These are phyloP conservation scores for Penicillium verhagenii DNA, from an alignment of 495 filamentous ascomycete genomes.

Conservation along the genomic window DNA sequence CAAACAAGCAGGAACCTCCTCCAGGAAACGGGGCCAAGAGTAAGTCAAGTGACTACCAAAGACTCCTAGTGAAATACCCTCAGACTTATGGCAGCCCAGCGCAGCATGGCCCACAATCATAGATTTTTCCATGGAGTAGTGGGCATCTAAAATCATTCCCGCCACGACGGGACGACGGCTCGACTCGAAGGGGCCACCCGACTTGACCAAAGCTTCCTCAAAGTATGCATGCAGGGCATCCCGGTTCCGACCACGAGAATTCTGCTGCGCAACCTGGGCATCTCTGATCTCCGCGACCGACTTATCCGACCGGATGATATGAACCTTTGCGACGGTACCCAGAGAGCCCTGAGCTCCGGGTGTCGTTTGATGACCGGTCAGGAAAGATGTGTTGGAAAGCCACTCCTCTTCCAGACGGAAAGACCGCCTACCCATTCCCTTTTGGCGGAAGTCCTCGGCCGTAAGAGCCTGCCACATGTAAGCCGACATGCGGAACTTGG, in stretches of 20 bases:
- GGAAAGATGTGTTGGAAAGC: constrained; percentile 34
- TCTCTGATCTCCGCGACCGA: constrained; percentile 40
- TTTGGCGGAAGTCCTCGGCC: constrained; percentile 46
- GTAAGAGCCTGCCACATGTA: constrained; percentile 53
- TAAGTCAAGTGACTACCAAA: constrained; percentile 49
- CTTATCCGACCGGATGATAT: constrained; percentile 41
- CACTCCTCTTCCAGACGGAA: constrained; percentile 53
- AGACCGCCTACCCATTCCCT: constrained; percentile 46
- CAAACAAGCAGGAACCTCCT: constrained; percentile 39
- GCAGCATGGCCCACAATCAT: constrained; percentile 44
- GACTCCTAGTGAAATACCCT: constrained; percentile 44
- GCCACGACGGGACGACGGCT: constrained; percentile 39
- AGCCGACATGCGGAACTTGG: constrained; percentile 50
- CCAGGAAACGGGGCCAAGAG: constrained; percentile 48
- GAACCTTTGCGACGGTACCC: constrained; percentile 43
- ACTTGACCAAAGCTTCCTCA: constrained; percentile 33
- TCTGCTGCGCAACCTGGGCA: constrained; percentile 34
- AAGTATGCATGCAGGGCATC: constrained; percentile 41
- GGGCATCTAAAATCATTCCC: constrained; percentile 44
- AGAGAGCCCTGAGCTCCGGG: constrained; percentile 18
- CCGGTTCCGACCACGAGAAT: constrained; percentile 23
- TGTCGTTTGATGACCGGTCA: constrained; percentile 2
- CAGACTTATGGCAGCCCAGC: constrained; percentile 38
- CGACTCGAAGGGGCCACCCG: constrained; percentile 34
- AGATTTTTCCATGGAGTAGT: constrained; percentile 32